Evolutionary conservation across 2,329 filamentous ascomycete genomes (phyloP).

Genomic region (Stagonosporopsis cucurbitacearum): DNA sequence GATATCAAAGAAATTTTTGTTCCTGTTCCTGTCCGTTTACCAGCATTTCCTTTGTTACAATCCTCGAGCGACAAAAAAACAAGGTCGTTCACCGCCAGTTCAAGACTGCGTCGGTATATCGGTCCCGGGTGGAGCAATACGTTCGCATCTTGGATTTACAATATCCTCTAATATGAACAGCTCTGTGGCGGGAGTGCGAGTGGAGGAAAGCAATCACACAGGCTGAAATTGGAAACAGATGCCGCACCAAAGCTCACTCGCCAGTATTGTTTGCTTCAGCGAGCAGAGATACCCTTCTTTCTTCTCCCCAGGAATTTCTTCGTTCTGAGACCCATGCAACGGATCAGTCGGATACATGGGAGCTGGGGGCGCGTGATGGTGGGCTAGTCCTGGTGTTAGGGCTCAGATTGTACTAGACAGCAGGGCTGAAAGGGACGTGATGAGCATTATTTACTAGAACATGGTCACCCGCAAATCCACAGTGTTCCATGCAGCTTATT

Average conservation of each 20-base stretch:
- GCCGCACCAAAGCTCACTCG: slow-evolving; percentile 44
- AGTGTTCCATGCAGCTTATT: slow-evolving; percentile 28
- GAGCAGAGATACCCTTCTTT: slow-evolving; percentile 50
- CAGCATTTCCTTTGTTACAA: slow-evolving; percentile 47
- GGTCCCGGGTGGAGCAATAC: slow-evolving; percentile 25
- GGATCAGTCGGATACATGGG: slow-evolving; percentile 25
- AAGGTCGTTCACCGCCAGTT: slow-evolving; percentile 26
- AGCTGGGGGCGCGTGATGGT: slow-evolving; percentile 25
- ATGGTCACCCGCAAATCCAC: slow-evolving; percentile 35
- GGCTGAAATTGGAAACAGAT: slow-evolving; percentile 47
- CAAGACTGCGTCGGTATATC: slow-evolving; percentile 19
- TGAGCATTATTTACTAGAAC: slow-evolving; percentile 45
- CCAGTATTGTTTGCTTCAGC: slow-evolving; percentile 43
- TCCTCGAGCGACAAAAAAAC: slow-evolving; percentile 31
- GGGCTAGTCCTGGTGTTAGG: slow-evolving; percentile 22
- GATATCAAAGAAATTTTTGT: slow-evolving; percentile 41
- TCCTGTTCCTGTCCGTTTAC: slow-evolving; percentile 32
- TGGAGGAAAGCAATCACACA: slow-evolving; percentile 34
- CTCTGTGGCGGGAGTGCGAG: slow-evolving; percentile 29
- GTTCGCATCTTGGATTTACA: slow-evolving; percentile 31
- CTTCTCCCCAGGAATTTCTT: slow-evolving; percentile 21
- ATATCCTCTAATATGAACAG: slow-evolving; percentile 44
- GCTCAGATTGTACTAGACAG: slow-evolving; percentile 45
- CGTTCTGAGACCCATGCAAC: slow-evolving; percentile 11
- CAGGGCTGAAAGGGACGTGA: slow-evolving; percentile 41